Conservation (phyloP, 352 stramenopile species). For the Phytopythium kandeliae region DNA sequence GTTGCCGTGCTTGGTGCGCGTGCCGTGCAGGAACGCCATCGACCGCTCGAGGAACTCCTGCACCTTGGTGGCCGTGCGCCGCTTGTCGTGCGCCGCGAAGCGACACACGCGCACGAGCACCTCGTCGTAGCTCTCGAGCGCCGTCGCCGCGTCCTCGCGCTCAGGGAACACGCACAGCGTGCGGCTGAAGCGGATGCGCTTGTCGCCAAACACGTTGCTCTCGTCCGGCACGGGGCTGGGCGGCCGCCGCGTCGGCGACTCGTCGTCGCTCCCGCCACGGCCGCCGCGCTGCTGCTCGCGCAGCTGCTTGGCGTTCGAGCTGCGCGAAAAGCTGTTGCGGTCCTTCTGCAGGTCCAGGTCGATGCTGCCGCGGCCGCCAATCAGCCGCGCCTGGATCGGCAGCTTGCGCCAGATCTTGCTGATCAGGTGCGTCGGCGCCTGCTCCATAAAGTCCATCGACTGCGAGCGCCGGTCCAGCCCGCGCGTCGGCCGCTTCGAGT, state of each 20-base stretch:
- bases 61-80: constrained; percentile 62
- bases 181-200: constrained; percentile 39
- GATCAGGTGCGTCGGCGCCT: constrained; percentile 64
- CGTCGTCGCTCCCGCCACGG: constrained; percentile 3
- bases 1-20: constrained; percentile 54
- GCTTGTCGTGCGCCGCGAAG: constrained; percentile 63
- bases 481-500: constrained; percentile 46
- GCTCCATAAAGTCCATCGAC: constrained; percentile 80
- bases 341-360: constrained; percentile 61
- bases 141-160: constrained; percentile 15
- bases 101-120: constrained; percentile 64
- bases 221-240: constrained; percentile 37
- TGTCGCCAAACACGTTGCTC: constrained; percentile 35
- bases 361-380: constrained; percentile 39
- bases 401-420: constrained; percentile 79
- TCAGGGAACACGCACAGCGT: constrained; percentile 17
- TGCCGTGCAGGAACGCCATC: constrained; percentile 62
- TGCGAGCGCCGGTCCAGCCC: constrained; percentile 57
- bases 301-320: constrained; percentile 41
- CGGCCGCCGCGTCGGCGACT: constrained; percentile 13
- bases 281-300: constrained; percentile 15
- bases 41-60: constrained; percentile 75
- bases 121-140: constrained; percentile 74
- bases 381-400: constrained; percentile 63
- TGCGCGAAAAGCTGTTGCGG: constrained; percentile 53